phyloP scores from a whole-genome alignment of 805 yeast species.

The Ogataea trehaloabstinens region DNA sequence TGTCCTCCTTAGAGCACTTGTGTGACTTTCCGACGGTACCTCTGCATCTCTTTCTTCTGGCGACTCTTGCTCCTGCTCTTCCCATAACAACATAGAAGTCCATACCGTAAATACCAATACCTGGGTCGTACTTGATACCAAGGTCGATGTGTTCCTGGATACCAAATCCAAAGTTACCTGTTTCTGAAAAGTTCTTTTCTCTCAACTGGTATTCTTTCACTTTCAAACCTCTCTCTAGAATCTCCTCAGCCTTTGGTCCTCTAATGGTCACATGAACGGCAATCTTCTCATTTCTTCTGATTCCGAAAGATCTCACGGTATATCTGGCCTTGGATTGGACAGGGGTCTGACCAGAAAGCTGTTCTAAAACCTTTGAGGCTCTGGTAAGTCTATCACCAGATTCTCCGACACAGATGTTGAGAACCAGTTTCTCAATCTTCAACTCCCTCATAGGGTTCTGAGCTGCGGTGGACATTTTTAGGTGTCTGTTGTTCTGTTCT shows the following conservation, averaged over 20 bases:
- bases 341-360: conserved; percentile 99
- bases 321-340: conserved; percentile 99
- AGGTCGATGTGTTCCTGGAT: conserved; percentile 98
- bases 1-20: conserved; percentile 87
- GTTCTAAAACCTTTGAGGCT: conserved; percentile 99
- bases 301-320: conserved; percentile 99
- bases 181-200: conserved; percentile 92
- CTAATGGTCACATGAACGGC: conserved; percentile 99
- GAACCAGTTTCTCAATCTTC: conserved; percentile 98
- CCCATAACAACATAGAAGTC: conserved; percentile 99
- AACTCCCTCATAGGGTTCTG: conserved; percentile 98
- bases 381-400: conserved; percentile 99
- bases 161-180: conserved; percentile 99
- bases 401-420: conserved; percentile 99
- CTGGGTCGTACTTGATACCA: conserved; percentile 99
- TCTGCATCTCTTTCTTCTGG: conserved; percentile 97
- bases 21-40: conserved; percentile 88
- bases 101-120: conserved; percentile 99
- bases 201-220: conserved; percentile 98
- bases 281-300: conserved; percentile 99
- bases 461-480: conserved; percentile 48
- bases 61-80: conserved; percentile 98
- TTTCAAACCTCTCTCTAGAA: conserved; percentile 99
- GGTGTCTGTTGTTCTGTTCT: neutral
- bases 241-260: conserved; percentile 99